phyloP scores from a whole-genome alignment of 768 basidiomycete species.

The Cyathus striatus region DNA sequence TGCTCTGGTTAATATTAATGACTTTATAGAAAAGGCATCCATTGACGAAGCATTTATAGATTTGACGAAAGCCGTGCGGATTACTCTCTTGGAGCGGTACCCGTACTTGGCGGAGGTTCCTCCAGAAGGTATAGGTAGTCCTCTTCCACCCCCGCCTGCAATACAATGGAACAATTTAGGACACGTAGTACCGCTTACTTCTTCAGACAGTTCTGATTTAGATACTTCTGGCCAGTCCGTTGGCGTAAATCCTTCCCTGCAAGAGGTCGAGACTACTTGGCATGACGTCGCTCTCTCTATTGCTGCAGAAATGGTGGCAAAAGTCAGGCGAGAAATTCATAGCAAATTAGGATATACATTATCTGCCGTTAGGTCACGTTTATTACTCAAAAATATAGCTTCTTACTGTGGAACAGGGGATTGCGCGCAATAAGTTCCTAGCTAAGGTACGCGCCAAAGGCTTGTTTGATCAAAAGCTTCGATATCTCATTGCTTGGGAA shows the following conservation, averaged over 20 bases:
- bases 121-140: slow-evolving; percentile 67
- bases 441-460: slow-evolving; percentile 60
- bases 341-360: slow-evolving; percentile 85
- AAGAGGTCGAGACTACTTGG: slow-evolving; percentile 58
- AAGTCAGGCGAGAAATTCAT: slow-evolving; percentile 62
- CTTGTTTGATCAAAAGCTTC: slow-evolving; percentile 1
- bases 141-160: slow-evolving; percentile 67
- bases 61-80: slow-evolving; percentile 77
- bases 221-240: not conserved
- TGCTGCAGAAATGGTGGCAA: slow-evolving; percentile 82
- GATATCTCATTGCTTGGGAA: slow-evolving; percentile 19
- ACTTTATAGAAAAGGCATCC: slow-evolving; percentile 79
- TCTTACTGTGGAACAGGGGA: slow-evolving; percentile 46
- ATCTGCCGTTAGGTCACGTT: slow-evolving; percentile 66
- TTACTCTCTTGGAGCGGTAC: slow-evolving; percentile 65
- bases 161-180: slow-evolving; percentile 58
- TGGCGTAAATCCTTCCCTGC: not conserved
- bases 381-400: not conserved
- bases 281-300: slow-evolving; percentile 89
- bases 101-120: slow-evolving; percentile 75
- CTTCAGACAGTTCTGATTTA: slow-evolving; percentile 8
- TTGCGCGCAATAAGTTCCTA: slow-evolving; percentile 90
- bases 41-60: slow-evolving; percentile 98
- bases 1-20: not conserved
- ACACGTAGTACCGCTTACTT: slow-evolving; percentile 55